Evolutionary conservation across 106 monocot genomes (phyloP).

Genomic region (Hemerocallis citrina): DNA sequence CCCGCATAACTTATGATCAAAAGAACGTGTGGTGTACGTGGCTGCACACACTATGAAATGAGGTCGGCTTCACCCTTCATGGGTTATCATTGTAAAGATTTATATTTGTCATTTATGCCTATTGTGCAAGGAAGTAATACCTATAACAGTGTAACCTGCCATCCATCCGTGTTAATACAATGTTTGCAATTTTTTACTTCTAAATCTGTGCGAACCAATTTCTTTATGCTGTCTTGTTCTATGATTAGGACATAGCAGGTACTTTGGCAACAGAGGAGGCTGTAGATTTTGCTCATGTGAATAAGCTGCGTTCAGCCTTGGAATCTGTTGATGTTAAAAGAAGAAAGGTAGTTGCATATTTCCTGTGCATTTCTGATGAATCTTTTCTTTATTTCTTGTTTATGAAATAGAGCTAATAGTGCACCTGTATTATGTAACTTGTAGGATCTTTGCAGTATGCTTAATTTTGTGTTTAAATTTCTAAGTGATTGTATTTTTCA

Average conservation of each 20-base stretch:
- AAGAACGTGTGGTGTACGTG: too few relatives aligned
- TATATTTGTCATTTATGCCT: too few relatives aligned
- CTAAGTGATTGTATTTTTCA: not conserved
- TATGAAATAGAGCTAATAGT: not conserved
- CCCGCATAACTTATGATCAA: too few relatives aligned
- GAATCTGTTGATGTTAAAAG: constrained; percentile 98
- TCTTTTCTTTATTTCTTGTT: not conserved
- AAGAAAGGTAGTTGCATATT: constrained; percentile 76
- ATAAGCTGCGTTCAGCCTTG: constrained; percentile 87
- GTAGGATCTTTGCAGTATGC: not conserved
- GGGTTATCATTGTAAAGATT: too few relatives aligned
- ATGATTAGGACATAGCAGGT: constrained; percentile 92
- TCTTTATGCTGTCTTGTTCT: not conserved
- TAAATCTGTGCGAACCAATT: not conserved
- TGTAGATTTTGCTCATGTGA: constrained; percentile 61
- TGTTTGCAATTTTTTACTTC: not conserved
- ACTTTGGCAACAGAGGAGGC: constrained; percentile 94
- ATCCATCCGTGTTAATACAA: too few relatives aligned
- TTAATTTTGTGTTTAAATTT: not conserved
- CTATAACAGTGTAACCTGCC: too few relatives aligned
- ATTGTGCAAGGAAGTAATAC: too few relatives aligned
- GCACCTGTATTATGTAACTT: not conserved
- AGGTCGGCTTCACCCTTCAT: too few relatives aligned
- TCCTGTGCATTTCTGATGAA: too few relatives aligned
- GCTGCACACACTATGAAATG: too few relatives aligned